These are phyloP conservation scores for Lecanicillium sp. DNA, from an alignment of 2,329 filamentous ascomycete species.

Conservation along the genomic window DNA sequence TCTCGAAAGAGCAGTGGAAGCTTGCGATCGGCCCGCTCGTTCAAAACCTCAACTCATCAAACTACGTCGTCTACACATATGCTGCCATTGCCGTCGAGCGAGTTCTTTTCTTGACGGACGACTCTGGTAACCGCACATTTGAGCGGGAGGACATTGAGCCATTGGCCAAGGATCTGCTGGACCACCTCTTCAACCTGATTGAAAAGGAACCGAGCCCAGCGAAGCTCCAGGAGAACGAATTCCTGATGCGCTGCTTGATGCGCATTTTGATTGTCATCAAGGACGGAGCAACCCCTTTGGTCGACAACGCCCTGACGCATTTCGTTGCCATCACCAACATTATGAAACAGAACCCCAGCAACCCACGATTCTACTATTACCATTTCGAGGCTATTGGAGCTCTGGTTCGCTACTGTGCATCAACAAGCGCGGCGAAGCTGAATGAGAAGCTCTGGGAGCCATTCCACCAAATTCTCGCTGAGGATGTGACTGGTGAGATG, in stretches of 20 bases:
- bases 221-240: conserved; percentile 98
- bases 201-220: conserved; percentile 76
- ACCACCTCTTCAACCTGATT: conserved; percentile 86
- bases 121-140: conserved; percentile 70
- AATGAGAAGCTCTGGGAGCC: conserved; percentile 77
- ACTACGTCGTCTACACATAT: conserved; percentile 97
- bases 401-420: conserved; percentile 63
- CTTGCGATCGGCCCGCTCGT: conserved; percentile 83
- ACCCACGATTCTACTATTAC: conserved; percentile 97
- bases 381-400: conserved; percentile 94
- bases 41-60: conserved; percentile 78
- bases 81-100: conserved; percentile 95
- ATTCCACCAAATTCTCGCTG: conserved; percentile 71
- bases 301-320: conserved; percentile 73
- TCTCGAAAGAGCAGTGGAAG: conserved; percentile 88
- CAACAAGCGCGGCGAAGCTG: conserved; percentile 60
- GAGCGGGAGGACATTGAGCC: conserved; percentile 69
- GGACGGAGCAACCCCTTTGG: conserved; percentile 66
- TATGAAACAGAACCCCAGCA: conserved; percentile 92
- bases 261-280: conserved; percentile 90
- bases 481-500: conserved; percentile 67
- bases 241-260: conserved; percentile 98
- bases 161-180: conserved; percentile 76
- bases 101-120: conserved; percentile 75
- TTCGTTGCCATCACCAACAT: conserved; percentile 84